Conservation (phyloP, 1,284 basidiomycete species). For the Pulveroboletus sp. region DNA sequence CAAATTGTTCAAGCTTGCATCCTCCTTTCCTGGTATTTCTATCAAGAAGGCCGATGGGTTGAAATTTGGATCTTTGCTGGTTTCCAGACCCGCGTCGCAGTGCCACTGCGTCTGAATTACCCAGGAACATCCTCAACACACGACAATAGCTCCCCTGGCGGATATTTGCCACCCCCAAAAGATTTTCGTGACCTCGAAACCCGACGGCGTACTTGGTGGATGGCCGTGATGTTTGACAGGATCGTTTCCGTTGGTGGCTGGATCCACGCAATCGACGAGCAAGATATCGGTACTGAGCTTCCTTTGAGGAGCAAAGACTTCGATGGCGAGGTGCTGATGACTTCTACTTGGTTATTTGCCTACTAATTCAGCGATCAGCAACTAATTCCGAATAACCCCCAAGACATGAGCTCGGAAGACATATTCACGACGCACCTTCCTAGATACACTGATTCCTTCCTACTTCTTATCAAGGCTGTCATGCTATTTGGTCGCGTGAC, state of each 20-base stretch:
- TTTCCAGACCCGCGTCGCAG: constrained; percentile 79
- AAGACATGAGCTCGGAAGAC: constrained; percentile 58
- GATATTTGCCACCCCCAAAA: constrained; percentile 75
- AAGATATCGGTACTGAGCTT: constrained; percentile 76
- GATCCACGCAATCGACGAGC: constrained; percentile 78
- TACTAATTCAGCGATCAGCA: constrained; percentile 36
- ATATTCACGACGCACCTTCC: constrained; percentile 66
- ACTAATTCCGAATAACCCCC: constrained; percentile 63
- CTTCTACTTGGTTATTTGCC: constrained; percentile 2
- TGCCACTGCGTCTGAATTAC: constrained; percentile 77
- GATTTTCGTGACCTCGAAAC: constrained; percentile 70
- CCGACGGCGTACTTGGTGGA: constrained; percentile 81
- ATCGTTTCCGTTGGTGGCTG: constrained; percentile 86
- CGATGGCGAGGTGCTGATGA: constrained; percentile 53
- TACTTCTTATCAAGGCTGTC: constrained; percentile 72
- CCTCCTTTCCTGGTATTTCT: constrained; percentile 83
- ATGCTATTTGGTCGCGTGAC: constrained; percentile 82
- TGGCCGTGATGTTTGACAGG: constrained; percentile 79
- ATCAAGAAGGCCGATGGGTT: constrained; percentile 84
- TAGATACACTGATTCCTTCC: constrained; percentile 74
- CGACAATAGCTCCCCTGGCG: constrained; percentile 61
- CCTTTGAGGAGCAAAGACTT: constrained; percentile 72
- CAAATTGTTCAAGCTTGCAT: constrained; percentile 81
- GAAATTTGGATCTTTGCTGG: constrained; percentile 87
- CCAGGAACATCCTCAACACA: constrained; percentile 75